phyloP scores from a whole-genome alignment of 2,329 filamentous ascomycete species.

The Fusarium nygamai region DNA sequence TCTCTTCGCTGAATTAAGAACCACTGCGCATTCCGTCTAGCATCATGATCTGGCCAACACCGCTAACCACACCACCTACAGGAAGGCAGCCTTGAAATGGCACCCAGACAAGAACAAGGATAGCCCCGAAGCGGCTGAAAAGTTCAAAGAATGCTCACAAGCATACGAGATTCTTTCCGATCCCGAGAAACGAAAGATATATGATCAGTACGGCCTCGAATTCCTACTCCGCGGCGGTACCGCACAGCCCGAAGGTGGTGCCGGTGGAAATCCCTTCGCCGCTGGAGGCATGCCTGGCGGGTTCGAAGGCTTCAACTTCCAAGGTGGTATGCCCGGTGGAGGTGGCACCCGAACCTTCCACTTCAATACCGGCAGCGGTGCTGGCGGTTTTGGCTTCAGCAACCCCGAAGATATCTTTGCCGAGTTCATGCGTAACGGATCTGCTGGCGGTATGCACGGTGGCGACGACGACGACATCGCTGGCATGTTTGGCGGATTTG shows the following conservation, averaged over 20 bases:
- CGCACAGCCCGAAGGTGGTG: constrained; percentile 70
- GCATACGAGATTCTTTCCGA: constrained; percentile 98
- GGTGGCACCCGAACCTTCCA: constrained; percentile 68
- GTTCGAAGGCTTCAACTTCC: constrained; percentile 62
- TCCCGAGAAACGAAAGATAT: constrained; percentile 94
- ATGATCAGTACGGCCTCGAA: constrained; percentile 94
- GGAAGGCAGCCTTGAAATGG: constrained; percentile 88
- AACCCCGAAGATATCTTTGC: constrained; percentile 86
- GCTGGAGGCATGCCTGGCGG: constrained; percentile 66
- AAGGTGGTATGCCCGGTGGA: constrained; percentile 51
- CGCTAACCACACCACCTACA: constrained; percentile 55
- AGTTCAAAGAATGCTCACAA: constrained; percentile 98
- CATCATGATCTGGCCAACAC: not conserved
- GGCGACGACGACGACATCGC: constrained; percentile 59
- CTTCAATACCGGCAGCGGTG: constrained; percentile 67
- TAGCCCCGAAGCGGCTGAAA: constrained; percentile 84
- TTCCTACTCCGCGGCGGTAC: constrained; percentile 86
- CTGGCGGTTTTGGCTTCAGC: constrained; percentile 81
- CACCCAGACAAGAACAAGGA: constrained; percentile 99
- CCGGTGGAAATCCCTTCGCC: constrained; percentile 68
- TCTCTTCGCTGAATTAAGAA: not conserved
- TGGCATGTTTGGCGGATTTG: constrained; percentile 66
- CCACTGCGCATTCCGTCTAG: not conserved
- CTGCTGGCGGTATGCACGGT: constrained; percentile 52
- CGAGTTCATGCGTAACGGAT: constrained; percentile 75